These are phyloP conservation scores for Nephelium lappaceum DNA, from an alignment of 345 rosid species.

Conservation along the genomic window DNA sequence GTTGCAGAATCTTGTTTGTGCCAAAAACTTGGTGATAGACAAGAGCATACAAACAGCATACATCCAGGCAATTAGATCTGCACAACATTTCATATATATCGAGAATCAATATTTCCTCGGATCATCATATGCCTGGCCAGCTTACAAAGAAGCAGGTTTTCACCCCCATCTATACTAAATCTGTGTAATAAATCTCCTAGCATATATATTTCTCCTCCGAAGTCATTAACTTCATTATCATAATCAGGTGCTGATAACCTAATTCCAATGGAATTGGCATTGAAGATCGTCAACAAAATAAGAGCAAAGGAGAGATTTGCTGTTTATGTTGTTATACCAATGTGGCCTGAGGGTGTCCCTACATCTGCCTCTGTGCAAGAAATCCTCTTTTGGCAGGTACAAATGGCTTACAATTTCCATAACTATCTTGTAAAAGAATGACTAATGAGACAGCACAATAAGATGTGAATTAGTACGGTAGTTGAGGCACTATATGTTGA, in stretches of 20 bases:
- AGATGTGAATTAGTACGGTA: neutral
- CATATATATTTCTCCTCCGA: neutral
- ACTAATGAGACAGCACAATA: neutral
- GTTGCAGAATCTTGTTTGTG: conserved; percentile 83
- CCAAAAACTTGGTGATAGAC: conserved; percentile 81
- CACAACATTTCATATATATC: conserved; percentile 79
- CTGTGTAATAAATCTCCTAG: neutral
- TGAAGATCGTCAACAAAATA: conserved; percentile 76
- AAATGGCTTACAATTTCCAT: neutral
- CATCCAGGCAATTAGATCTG: conserved; percentile 85
- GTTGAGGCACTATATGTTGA: neutral
- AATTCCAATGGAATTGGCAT: conserved; percentile 86
- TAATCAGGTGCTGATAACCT: conserved; percentile 81
- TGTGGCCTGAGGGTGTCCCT: conserved; percentile 95
- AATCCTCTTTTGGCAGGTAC: conserved; percentile 95
- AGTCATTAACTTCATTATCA: conserved; percentile 4
- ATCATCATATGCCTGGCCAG: conserved; percentile 84
- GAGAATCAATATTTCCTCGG: conserved; percentile 94
- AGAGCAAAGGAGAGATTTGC: conserved; percentile 76
- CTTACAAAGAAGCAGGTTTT: conserved; percentile 78
- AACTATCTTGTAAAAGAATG: neutral
- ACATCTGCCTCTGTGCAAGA: conserved; percentile 71
- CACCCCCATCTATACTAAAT: conserved; percentile 9
- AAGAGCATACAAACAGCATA: conserved; percentile 92
- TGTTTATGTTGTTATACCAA: conserved; percentile 74